phyloP scores from a whole-genome alignment of 2,329 filamentous ascomycete species.

The Fusarium buxicola region DNA sequence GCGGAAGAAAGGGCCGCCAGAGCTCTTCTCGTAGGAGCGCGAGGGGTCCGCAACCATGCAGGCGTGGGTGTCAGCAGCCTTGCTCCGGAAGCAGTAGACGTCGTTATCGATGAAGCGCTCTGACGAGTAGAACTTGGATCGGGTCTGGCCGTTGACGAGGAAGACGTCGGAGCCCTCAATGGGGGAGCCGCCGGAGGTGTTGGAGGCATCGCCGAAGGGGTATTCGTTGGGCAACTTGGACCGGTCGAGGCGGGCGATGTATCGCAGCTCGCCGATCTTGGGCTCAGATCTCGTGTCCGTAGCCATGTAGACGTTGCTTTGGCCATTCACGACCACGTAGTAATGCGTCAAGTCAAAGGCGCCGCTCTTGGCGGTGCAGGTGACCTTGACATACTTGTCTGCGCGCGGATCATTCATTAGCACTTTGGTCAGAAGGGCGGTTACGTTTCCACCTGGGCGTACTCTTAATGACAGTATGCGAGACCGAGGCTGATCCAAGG shows the following conservation, averaged over 20 bases:
- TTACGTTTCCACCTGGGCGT: slow-evolving; percentile 15
- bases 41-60: slow-evolving; percentile 67
- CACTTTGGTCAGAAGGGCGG: background rate
- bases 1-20: slow-evolving; percentile 74
- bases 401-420: slow-evolving; percentile 9
- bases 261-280: slow-evolving; percentile 70
- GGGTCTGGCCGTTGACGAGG: slow-evolving; percentile 69
- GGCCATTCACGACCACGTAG: slow-evolving; percentile 70
- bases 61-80: slow-evolving; percentile 61
- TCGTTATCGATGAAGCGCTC: slow-evolving; percentile 77
- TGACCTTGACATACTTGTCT: slow-evolving; percentile 68
- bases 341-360: slow-evolving; percentile 67
- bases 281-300: slow-evolving; percentile 71
- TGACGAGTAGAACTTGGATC: slow-evolving; percentile 77
- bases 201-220: slow-evolving; percentile 66
- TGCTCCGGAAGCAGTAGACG: slow-evolving; percentile 69
- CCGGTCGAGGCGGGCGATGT: slow-evolving; percentile 69
- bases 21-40: slow-evolving; percentile 66
- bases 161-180: slow-evolving; percentile 72
- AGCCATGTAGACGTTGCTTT: slow-evolving; percentile 69
- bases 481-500: slow-evolving; percentile 64
- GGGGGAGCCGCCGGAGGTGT: slow-evolving; percentile 61
- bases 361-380: slow-evolving; percentile 65
- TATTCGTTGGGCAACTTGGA: slow-evolving; percentile 63
- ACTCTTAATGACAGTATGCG: slow-evolving; percentile 54